phyloP scores from a whole-genome alignment of 2,329 filamentous ascomycete genomes.

The Arthrobotrys conoides region DNA sequence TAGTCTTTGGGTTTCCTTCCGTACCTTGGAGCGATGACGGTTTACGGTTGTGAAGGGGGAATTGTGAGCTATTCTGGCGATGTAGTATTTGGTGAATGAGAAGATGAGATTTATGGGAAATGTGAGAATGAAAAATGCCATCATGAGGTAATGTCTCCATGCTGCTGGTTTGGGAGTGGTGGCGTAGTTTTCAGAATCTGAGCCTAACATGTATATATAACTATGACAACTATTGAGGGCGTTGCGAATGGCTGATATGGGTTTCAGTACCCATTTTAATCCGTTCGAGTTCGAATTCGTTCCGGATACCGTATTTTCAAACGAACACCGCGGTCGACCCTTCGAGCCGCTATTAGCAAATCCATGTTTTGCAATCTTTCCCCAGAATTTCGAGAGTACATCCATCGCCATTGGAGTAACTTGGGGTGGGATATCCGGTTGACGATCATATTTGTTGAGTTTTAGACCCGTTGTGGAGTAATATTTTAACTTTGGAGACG shows the following conservation, averaged over 20 bases:
- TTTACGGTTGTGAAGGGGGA: conserved; percentile 6
- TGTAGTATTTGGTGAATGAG: background rate
- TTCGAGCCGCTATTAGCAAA: background rate
- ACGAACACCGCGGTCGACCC: background rate
- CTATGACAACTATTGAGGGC: background rate
- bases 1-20: conserved; percentile 11
- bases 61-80: background rate
- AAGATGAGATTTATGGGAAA: background rate
- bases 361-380: conserved; percentile 21
- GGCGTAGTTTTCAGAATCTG: conserved; percentile 11
- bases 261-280: background rate
- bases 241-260: conserved; percentile 4
- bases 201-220: conserved; percentile 23
- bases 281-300: background rate
- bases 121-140: conserved; percentile 5
- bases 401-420: conserved; percentile 35
- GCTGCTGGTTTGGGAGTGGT: background rate
- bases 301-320: background rate
- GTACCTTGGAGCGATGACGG: conserved; percentile 7
- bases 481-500: conserved; percentile 17
- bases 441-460: conserved; percentile 1
- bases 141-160: conserved; percentile 11
- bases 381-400: conserved; percentile 24
- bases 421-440: conserved; percentile 9
- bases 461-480: conserved; percentile 45